A percentile compares a stretch with the other conserved stretches of the same genome.
These are phyloP conservation scores for Thraustochytrium striatum DNA, from an alignment of 352 stramenopile species.

Conservation along the genomic window DNA sequence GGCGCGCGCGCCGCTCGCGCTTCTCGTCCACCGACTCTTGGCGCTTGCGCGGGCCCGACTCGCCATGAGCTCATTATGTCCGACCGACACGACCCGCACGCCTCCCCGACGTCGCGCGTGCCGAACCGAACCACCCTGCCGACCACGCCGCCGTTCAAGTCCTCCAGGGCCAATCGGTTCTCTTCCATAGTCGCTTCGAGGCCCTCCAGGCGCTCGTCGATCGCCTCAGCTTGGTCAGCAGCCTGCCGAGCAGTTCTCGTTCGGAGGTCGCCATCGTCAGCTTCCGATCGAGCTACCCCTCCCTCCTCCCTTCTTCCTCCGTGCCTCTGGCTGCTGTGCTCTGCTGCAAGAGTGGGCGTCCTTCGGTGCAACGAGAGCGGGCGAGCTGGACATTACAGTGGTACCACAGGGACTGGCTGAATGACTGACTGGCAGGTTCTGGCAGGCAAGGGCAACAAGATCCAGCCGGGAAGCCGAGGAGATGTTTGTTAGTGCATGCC, in stretches of 20 bases:
- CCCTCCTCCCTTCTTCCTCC: background rate
- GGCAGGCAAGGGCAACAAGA: too few relatives aligned
- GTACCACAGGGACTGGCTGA: too few relatives aligned
- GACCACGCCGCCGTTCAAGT: slow-evolving; percentile 37
- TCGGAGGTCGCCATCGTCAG: background rate
- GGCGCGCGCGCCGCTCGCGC: slow-evolving; percentile 23
- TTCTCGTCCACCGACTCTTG: slow-evolving; percentile 19
- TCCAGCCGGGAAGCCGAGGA: too few relatives aligned
- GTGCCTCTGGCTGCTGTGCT: background rate
- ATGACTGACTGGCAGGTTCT: too few relatives aligned
- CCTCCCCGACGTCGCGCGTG: slow-evolving; percentile 29
- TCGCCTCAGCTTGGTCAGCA: slow-evolving; percentile 34
- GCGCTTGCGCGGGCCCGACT: background rate
- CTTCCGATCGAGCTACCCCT: background rate
- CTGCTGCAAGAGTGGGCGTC: background rate
- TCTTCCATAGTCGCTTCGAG: slow-evolving; percentile 15
- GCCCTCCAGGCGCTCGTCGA: slow-evolving; percentile 8
- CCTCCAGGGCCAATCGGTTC: slow-evolving; percentile 8
- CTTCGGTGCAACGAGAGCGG: too few relatives aligned
- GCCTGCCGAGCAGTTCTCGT: background rate
- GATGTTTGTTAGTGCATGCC: too few relatives aligned
- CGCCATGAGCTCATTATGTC: slow-evolving; percentile 31
- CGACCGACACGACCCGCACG: slow-evolving; percentile 34
- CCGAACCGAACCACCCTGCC: slow-evolving; percentile 18
- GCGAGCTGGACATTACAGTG: too few relatives aligned